phyloP scores from a whole-genome alignment of 192 early-diverging fungal genomes.

The Backusella australiensis region DNA sequence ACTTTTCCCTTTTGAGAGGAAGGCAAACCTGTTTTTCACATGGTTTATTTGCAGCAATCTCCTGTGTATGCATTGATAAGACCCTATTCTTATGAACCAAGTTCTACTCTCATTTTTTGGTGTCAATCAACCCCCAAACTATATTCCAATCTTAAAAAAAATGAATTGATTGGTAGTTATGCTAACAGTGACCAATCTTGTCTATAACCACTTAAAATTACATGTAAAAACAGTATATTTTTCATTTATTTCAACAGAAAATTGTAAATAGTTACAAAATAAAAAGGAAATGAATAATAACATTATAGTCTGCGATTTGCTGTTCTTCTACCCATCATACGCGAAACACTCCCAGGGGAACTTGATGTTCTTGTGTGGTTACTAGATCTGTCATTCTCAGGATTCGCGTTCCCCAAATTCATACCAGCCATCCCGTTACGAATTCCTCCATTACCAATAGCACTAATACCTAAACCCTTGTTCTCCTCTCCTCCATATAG shows the following conservation, averaged over 20 bases:
- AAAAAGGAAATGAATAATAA: neutral
- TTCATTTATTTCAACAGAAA: neutral
- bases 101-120: too few relatives aligned
- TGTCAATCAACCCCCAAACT: too few relatives aligned
- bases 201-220: neutral
- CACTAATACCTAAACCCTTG: neutral
- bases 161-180: too few relatives aligned
- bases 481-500: neutral
- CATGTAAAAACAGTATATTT: neutral
- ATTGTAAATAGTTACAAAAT: neutral
- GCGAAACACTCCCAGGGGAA: neutral
- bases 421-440: constrained; percentile 4
- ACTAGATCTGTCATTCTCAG: neutral
- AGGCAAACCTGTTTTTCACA: too few relatives aligned
- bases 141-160: too few relatives aligned
- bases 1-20: too few relatives aligned
- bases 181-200: too few relatives aligned
- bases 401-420: neutral
- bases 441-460: neutral
- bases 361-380: neutral
- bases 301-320: neutral
- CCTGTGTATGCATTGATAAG: too few relatives aligned
- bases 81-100: too few relatives aligned
- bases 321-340: neutral
- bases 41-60: too few relatives aligned